Conservation (phyloP, 805 yeast species). For the Saccharomycopsis amapae region DNA sequence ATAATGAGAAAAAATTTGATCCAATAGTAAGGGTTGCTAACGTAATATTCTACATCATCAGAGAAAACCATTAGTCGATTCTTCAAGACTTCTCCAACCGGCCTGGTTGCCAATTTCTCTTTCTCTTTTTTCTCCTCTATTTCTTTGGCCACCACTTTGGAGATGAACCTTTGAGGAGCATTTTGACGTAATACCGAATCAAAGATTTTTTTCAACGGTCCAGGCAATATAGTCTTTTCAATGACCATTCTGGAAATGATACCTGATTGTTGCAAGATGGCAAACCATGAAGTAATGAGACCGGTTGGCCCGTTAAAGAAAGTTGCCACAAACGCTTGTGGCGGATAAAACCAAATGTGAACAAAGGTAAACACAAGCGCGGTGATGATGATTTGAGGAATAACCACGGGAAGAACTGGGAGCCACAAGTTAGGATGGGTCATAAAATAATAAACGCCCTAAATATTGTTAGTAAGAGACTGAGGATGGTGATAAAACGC, state of each 20-base stretch:
- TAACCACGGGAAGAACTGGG: conserved; percentile 15
- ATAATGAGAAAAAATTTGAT: conserved; percentile 13
- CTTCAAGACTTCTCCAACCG: neutral
- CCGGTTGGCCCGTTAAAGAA: conserved; percentile 24
- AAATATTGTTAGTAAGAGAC: conserved; percentile 5
- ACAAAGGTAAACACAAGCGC: conserved; percentile 13
- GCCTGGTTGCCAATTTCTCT: neutral
- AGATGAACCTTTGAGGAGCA: conserved; percentile 9
- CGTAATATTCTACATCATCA: neutral
- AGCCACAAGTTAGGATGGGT: conserved; percentile 16
- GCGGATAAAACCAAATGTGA: conserved; percentile 21
- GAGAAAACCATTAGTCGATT: too few species aligned
- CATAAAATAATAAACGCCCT: conserved; percentile 19
- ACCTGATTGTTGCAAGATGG: conserved; percentile 28
- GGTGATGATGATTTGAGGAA: conserved; percentile 23
- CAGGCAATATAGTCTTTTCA: conserved; percentile 28
- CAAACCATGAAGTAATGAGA: conserved; percentile 21
- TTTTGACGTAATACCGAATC: conserved; percentile 23
- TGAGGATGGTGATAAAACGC: neutral
- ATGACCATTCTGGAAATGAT: conserved; percentile 28
- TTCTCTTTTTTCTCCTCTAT: neutral
- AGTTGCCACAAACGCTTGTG: conserved; percentile 22
- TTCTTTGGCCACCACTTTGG: neutral
- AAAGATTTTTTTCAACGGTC: conserved; percentile 28
- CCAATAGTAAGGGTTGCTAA: conserved; percentile 18